These are phyloP conservation scores for Luvunga scandens DNA, from an alignment of 345 rosid species.

Conservation along the genomic window DNA sequence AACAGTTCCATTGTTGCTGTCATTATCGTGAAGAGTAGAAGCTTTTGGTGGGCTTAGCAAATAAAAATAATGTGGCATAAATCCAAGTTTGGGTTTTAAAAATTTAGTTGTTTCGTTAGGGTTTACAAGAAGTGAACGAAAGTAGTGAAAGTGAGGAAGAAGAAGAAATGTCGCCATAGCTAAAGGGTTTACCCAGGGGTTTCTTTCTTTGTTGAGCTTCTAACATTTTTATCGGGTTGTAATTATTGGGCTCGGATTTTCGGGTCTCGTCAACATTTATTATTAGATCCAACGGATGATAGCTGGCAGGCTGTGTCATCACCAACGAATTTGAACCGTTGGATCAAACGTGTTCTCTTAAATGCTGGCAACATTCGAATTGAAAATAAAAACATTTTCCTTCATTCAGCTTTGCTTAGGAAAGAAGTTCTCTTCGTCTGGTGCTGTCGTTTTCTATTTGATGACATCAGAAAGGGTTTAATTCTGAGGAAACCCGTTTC, in stretches of 20 bases:
- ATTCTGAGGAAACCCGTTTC: not conserved
- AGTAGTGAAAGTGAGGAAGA: slow-evolving; percentile 34
- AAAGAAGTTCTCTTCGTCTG: not conserved
- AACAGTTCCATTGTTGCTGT: slow-evolving; percentile 28
- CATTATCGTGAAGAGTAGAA: slow-evolving; percentile 28
- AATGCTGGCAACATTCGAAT: not conserved
- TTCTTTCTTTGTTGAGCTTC: not conserved
- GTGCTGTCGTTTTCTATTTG: not conserved
- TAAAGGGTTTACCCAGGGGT: slow-evolving; percentile 48
- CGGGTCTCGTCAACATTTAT: not conserved
- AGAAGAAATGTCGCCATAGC: slow-evolving; percentile 59
- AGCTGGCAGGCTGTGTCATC: not conserved
- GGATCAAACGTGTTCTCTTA: not conserved
- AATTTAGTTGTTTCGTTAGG: slow-evolving; percentile 17
- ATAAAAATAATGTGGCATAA: not conserved
- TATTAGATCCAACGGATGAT: slow-evolving; percentile 11
- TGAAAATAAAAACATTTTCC: too few species aligned
- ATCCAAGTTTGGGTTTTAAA: not conserved
- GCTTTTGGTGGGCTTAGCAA: slow-evolving; percentile 25
- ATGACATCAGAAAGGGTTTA: not conserved
- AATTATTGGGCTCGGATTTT: not conserved
- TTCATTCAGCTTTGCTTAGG: not conserved
- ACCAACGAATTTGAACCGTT: slow-evolving; percentile 7
- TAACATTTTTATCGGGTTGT: slow-evolving; percentile 18
- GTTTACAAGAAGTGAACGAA: slow-evolving; percentile 18